Conservation (phyloP, 352 stramenopile species). For the Elongisporangium anandrum region DNA sequence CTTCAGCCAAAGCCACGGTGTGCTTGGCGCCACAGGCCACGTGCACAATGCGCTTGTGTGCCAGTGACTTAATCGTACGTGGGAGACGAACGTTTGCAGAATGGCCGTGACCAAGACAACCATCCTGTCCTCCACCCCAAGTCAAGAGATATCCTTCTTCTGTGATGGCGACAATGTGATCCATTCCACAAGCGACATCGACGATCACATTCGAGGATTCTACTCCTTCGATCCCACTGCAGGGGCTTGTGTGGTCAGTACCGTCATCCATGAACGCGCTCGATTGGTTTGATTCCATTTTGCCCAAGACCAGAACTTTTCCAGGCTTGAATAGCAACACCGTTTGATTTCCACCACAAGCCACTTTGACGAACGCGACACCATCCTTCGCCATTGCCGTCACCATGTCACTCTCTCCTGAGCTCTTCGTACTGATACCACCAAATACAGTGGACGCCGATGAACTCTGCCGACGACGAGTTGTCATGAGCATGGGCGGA, state of each 20-base stretch:
- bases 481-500: neutral
- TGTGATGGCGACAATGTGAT: constrained; percentile 53
- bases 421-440: neutral
- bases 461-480: neutral
- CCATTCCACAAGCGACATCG: constrained; percentile 52
- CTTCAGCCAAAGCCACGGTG: constrained; percentile 51
- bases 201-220: constrained; percentile 23
- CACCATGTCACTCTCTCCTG: neutral
- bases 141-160: constrained; percentile 72
- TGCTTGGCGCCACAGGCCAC: constrained; percentile 61
- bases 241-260: neutral
- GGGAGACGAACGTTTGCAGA: constrained; percentile 7
- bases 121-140: constrained; percentile 55
- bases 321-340: constrained; percentile 45
- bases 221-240: neutral
- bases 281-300: constrained; percentile 1
- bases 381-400: constrained; percentile 7
- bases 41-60: constrained; percentile 58
- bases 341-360: constrained; percentile 31
- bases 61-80: constrained; percentile 30
- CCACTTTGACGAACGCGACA: constrained; percentile 32
- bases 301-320: constrained; percentile 27
- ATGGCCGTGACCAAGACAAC: constrained; percentile 25
- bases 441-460: neutral
- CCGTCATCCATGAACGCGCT: neutral